A percentile compares a stretch with the other conserved stretches of the same genome.
Evolutionary conservation across 192 early-diverging fungal species (phyloP).

Genomic region (Linderina pennispora): DNA sequence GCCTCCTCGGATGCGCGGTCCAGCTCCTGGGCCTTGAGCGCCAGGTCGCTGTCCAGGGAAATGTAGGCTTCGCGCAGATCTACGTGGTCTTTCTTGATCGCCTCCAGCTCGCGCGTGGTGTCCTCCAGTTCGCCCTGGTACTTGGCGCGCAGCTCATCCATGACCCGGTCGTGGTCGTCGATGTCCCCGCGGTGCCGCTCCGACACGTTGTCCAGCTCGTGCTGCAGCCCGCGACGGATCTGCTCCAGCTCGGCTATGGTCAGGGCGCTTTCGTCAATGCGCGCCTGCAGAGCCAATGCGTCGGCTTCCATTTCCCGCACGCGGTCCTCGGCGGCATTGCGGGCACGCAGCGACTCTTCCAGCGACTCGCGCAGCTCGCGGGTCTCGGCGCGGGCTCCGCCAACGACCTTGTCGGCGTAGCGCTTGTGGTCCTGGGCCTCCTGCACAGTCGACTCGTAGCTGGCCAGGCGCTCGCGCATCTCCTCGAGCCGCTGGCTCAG

Average conservation of each 20-base stretch:
- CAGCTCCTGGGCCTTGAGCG: constrained; percentile 65
- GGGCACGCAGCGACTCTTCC: constrained; percentile 56
- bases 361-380: constrained; percentile 65
- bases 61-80: constrained; percentile 67
- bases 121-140: constrained; percentile 83
- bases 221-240: constrained; percentile 68
- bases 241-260: constrained; percentile 64
- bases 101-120: constrained; percentile 72
- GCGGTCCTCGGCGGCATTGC: constrained; percentile 59
- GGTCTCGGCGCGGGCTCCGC: constrained; percentile 54
- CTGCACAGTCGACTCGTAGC: constrained; percentile 53
- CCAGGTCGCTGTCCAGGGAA: constrained; percentile 60
- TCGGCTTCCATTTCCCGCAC: constrained; percentile 61
- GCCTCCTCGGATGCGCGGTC: constrained; percentile 57
- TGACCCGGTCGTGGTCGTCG: constrained; percentile 64
- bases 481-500: constrained; percentile 28
- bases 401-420: constrained; percentile 73
- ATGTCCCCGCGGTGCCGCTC: constrained; percentile 70
- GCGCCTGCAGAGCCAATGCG: constrained; percentile 65
- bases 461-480: constrained; percentile 48
- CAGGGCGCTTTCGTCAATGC: constrained; percentile 67
- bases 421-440: constrained; percentile 60
- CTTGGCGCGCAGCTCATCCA: constrained; percentile 71
- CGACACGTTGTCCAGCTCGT: constrained; percentile 62
- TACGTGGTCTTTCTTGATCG: constrained; percentile 57